Percentiles rank a stretch among this genome's conserved stretches.
phyloP scores from a whole-genome alignment of 1,139 yeast species.

The Geotrichum fermentans region DNA sequence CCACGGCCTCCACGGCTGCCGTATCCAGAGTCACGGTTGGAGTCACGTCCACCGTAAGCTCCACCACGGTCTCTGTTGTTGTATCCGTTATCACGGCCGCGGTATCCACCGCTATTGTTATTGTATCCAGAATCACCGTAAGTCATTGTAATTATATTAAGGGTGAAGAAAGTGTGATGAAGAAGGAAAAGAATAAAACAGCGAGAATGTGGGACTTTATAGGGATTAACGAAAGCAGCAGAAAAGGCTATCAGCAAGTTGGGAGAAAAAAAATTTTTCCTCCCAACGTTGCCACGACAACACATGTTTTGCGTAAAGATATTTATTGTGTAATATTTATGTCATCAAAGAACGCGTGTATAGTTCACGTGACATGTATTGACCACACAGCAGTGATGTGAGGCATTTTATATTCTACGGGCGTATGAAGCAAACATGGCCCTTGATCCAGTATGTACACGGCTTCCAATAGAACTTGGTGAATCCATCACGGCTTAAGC shows the following conservation, averaged over 20 bases:
- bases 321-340: not conserved
- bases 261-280: constrained; percentile 2
- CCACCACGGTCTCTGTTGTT: constrained; percentile 41
- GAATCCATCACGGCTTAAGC: too few species aligned
- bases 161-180: not conserved
- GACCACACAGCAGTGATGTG: too few species aligned
- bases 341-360: not conserved
- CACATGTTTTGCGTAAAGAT: not conserved
- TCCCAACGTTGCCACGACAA: constrained; percentile 6
- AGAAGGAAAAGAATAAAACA: constrained; percentile 5
- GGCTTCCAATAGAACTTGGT: too few species aligned
- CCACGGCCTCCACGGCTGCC: constrained; percentile 23
- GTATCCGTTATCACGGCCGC: constrained; percentile 31
- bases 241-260: not conserved
- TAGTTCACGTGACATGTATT: too few species aligned
- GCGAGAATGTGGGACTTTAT: not conserved
- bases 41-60: constrained; percentile 27
- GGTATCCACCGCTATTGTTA: constrained; percentile 28
- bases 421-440: too few species aligned
- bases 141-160: constrained; percentile 12
- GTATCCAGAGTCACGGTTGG: constrained; percentile 20
- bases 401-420: too few species aligned
- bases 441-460: too few species aligned
- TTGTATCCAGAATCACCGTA: constrained; percentile 20
- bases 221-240: too few species aligned